A percentile compares a stretch with the other conserved stretches of the same genome.
These are phyloP conservation scores for Paramecium sonneborni DNA, from an alignment of 73 alveolate species.

Conservation along the genomic window DNA sequence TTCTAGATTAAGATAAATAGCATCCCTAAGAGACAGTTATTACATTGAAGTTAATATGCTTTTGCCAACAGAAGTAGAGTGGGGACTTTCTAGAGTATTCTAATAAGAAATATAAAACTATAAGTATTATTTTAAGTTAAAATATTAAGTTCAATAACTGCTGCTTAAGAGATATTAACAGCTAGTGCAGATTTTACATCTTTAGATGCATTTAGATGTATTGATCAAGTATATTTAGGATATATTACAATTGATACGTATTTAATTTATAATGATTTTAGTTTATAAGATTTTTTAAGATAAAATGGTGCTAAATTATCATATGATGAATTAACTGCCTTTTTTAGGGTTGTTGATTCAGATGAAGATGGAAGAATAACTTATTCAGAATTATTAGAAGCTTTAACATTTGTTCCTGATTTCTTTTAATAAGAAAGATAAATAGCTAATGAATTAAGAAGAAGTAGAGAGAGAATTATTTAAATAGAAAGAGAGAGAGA, in stretches of 20 bases:
- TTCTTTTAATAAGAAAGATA: constrained; percentile 34
- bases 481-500: constrained; percentile 40
- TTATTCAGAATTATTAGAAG: constrained; percentile 48
- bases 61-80: constrained; percentile 48
- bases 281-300: constrained; percentile 30
- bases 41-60: constrained; percentile 52
- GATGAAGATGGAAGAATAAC: constrained; percentile 57
- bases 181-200: constrained; percentile 44
- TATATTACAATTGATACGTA: constrained; percentile 42
- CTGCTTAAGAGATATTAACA: constrained; percentile 51
- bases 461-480: constrained; percentile 50
- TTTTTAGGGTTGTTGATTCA: constrained; percentile 40
- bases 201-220: constrained; percentile 42
- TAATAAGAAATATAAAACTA: constrained; percentile 24
- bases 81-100: constrained; percentile 57
- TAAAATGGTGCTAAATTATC: constrained; percentile 36
- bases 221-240: constrained; percentile 14
- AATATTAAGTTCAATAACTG: constrained; percentile 25
- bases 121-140: not conserved
- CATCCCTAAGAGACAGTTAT: constrained; percentile 47
- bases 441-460: constrained; percentile 50
- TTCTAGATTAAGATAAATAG: constrained; percentile 25
- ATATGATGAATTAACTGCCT: constrained; percentile 34
- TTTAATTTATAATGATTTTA: not conserved
- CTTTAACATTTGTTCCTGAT: constrained; percentile 46